Conservation (phyloP, 805 yeast species). For the fission yeast (Schizosaccharomyces pombe) region DNA sequence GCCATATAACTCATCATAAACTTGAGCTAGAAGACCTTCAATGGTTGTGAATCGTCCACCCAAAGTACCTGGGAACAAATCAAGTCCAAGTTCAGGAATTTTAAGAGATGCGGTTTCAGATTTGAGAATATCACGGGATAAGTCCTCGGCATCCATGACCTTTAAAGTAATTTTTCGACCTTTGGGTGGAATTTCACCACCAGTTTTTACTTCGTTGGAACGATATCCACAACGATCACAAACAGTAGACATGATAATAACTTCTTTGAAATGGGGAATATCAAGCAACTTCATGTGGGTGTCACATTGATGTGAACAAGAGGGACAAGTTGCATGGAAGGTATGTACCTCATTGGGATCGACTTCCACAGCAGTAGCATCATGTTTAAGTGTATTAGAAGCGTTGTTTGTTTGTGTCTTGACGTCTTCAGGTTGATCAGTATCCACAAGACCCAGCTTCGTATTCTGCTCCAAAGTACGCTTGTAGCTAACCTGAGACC, state of each 20-base stretch:
- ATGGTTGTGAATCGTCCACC: slow-evolving; percentile 96
- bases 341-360: slow-evolving; percentile 65
- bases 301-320: slow-evolving; percentile 58
- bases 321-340: slow-evolving; percentile 76
- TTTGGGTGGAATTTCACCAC: slow-evolving; percentile 77
- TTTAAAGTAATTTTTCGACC: slow-evolving; percentile 53
- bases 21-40: slow-evolving; percentile 80
- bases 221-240: slow-evolving; percentile 88
- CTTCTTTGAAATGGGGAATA: slow-evolving; percentile 96
- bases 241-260: slow-evolving; percentile 80
- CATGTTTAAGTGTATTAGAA: not conserved
- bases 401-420: slow-evolving; percentile 8
- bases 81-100: slow-evolving; percentile 73
- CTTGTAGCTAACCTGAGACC: slow-evolving; percentile 62
- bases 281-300: slow-evolving; percentile 93
- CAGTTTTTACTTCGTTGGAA: slow-evolving; percentile 94
- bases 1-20: slow-evolving; percentile 63
- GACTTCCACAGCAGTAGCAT: slow-evolving; percentile 9
- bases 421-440: slow-evolving; percentile 28
- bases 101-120: slow-evolving; percentile 75
- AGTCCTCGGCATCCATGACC: slow-evolving; percentile 75
- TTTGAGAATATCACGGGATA: slow-evolving; percentile 81
- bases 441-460: slow-evolving; percentile 51
- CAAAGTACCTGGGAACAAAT: slow-evolving; percentile 82
- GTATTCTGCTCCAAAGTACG: slow-evolving; percentile 80